Base-by-base conservation (phyloP, 305 asterid genomes). In the Fraxinus angustifolia region DNA sequence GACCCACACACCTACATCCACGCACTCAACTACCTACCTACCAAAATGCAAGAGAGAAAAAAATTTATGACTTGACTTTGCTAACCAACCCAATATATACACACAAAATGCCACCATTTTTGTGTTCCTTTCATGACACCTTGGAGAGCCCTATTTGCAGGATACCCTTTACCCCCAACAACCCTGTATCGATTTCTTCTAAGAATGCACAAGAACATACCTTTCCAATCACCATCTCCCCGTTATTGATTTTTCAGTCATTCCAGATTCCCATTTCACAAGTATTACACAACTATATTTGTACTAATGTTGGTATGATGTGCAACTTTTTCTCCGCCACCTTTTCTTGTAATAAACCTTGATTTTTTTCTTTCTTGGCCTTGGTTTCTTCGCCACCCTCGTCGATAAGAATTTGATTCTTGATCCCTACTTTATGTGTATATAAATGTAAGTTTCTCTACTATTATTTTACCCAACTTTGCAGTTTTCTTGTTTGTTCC, bases 321-420 rank as follows among this genome's bases (percentile, higher is more conserved):
- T 78, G 76, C 84, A 76, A 73, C 88, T 80, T 78, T 85, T 83
- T 87, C 87, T 85, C 87, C 89, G 90, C 71, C 91, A 85, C 77
- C 89, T 88, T 87, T 88, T 84, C 85, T 87, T 83, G 86, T 36
- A 70, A 83, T 83, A 86, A 87, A 76, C 85, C 73, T 31, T 65
- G 33, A 65, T 26, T 26, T 26, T 58, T 65, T 65, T 4, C 4
- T 65, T 65, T 70, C 76, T 85, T 53, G 21, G 80, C 88, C 82
- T 91, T 86, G 93, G 85, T 88, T 88, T 84, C 84, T 79, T 87
- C 94, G 90, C 76, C 75, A 12, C 6, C 83, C 87, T 75, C 2
- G 6, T 10, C n/a, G 3, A 65, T n/a, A 65, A 23, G 35, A 0
- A 26, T 79, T 77, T 75, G 53, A 70, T 88, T 70, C 78, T 82